phyloP scores from a whole-genome alignment of 2,329 filamentous ascomycete species.

The Phialocephala sp. region DNA sequence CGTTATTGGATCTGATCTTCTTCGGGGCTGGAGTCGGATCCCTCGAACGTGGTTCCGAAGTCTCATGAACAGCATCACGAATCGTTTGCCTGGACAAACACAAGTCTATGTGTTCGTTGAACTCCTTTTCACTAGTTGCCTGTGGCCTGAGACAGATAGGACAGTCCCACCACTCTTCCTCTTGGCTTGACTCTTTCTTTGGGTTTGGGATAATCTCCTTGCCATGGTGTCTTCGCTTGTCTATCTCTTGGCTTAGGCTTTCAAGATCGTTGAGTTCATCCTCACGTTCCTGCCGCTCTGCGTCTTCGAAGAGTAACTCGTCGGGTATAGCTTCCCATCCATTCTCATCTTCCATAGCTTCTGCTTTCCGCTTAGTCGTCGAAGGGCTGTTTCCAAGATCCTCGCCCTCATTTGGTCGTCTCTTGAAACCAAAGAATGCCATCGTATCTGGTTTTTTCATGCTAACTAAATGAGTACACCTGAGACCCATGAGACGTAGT shows the following conservation, averaged over 20 bases:
- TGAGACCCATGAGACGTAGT: slow-evolving; percentile 83
- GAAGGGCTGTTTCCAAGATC: slow-evolving; percentile 29
- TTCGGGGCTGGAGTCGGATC: slow-evolving; percentile 29
- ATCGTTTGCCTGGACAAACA: slow-evolving; percentile 89
- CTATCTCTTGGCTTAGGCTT: slow-evolving; percentile 59
- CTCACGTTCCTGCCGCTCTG: slow-evolving; percentile 62
- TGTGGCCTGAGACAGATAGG: slow-evolving; percentile 86
- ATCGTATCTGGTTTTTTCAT: slow-evolving; percentile 81
- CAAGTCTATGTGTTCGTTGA: slow-evolving; percentile 92
- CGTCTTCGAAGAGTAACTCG: slow-evolving; percentile 64
- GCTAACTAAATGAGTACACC: slow-evolving; percentile 86
- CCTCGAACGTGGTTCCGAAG: slow-evolving; percentile 22
- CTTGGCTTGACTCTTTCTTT: slow-evolving; percentile 39
- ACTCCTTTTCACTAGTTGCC: slow-evolving; percentile 71
- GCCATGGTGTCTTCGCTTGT: slow-evolving; percentile 49
- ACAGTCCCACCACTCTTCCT: slow-evolving; percentile 75
- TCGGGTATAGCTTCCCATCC: slow-evolving; percentile 74
- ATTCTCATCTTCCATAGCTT: slow-evolving; percentile 47
- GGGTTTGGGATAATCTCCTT: slow-evolving; percentile 57
- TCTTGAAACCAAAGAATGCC: slow-evolving; percentile 76
- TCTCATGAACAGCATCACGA: slow-evolving; percentile 74
- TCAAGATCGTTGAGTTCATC: slow-evolving; percentile 67
- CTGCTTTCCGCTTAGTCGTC: slow-evolving; percentile 46
- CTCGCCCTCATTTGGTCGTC: slow-evolving; percentile 34
- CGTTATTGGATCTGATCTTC: slow-evolving; percentile 24